Base-by-base conservation (phyloP, 1,284 basidiomycete species). In the Ustilago cynodontis region DNA sequence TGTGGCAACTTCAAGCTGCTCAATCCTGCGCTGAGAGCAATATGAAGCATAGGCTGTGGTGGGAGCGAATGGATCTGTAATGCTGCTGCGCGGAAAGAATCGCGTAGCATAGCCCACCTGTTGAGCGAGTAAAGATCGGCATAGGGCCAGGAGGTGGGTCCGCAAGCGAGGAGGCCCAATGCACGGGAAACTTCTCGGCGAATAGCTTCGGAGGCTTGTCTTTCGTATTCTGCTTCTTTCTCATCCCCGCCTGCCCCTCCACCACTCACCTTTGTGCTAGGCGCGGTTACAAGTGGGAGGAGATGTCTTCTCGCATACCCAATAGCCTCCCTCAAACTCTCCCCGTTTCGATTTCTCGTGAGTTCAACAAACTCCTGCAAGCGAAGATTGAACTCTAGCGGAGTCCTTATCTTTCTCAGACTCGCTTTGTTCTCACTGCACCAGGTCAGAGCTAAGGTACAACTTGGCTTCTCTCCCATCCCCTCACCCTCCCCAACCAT, bases 361-460 rank as follows among this genome's bases (percentile, higher is more conserved):
- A 98, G 89, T 86, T 99, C 97, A 80, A 99, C 94, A 85, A 93
- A 98, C 87, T 98, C 95, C 87, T 99, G 97, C 51, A 98, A 88
- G 22, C 97, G 91, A 31, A 99, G 90, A 68, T 95, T 93, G 86
- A 98, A 98, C 87, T 99, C 97, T 50, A 99, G 90, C 16, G 94
- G 71, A 4, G 60, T 79, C 89, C 93, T 94, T 82, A 92, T 90
- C 88, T 98, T 98, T 67, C 94, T 91, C 63, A 99, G 89, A 9
- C 93, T 92, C 31, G 91, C 90, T 86, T 96, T 93, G 87, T 99
- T 98, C 88, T 99, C 97, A 67, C 91, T 94, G 81, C 95, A 98
- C 96, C 96, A 99, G 16, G 91, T 90, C 49, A 99, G 88, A 6
- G 95, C 96, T 86, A 95, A 93, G 1, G 91, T 88, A 79, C 94